phyloP scores from a whole-genome alignment of 192 early-diverging fungal species.

The Backusella westeae region DNA sequence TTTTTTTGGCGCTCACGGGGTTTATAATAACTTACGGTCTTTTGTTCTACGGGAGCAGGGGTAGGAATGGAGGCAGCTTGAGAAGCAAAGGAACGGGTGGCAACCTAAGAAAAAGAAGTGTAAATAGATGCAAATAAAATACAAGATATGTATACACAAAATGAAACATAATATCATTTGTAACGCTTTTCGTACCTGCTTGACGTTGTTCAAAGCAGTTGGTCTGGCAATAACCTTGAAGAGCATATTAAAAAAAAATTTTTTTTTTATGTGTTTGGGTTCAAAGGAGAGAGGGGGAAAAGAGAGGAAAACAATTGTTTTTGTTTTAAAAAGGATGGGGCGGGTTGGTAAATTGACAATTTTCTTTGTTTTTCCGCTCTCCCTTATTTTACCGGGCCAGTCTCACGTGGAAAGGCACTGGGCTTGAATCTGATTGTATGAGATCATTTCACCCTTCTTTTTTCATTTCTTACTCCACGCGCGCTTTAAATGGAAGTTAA shows the following conservation, averaged over 20 bases:
- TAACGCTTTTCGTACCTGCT: constrained; percentile 1
- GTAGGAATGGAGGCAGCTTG: constrained; percentile 29
- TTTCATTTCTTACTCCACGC: neutral
- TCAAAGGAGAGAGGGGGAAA: constrained; percentile 1
- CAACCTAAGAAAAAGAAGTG: neutral
- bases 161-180: too few species aligned
- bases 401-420: neutral
- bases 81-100: constrained; percentile 31
- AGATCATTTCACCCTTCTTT: neutral
- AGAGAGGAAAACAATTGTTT: constrained; percentile 1
- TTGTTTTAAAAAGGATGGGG: constrained; percentile 4
- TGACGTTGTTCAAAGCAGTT: constrained; percentile 3
- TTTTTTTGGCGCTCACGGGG: neutral
- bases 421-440: neutral
- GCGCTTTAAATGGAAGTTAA: neutral
- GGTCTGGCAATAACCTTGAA: constrained; percentile 23
- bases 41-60: constrained; percentile 36
- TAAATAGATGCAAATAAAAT: neutral
- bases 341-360: neutral
- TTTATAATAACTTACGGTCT: constrained; percentile 24
- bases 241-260: constrained; percentile 18
- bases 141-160: neutral
- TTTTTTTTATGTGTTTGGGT: neutral
- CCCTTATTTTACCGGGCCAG: neutral
- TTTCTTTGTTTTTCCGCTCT: constrained; percentile 2